phyloP scores from a whole-genome alignment of 1,139 yeast species.

The Suhomyces maxii region DNA sequence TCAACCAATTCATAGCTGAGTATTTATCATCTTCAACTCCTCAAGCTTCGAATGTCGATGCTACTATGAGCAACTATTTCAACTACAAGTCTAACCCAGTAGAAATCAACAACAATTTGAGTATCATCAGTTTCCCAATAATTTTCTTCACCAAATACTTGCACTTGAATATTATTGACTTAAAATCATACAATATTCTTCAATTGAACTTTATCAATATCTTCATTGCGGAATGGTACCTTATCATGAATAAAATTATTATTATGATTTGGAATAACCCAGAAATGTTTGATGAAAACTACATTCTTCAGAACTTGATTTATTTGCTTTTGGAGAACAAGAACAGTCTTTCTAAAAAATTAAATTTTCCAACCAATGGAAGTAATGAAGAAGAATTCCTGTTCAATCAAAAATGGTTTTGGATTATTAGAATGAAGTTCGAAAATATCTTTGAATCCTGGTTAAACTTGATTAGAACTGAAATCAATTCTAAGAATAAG shows the following conservation, averaged over 20 bases:
- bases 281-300: constrained; percentile 17
- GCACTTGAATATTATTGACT: constrained; percentile 14
- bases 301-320: constrained; percentile 17
- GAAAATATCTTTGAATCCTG: constrained; percentile 30
- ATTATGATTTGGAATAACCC: constrained; percentile 18
- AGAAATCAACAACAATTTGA: constrained; percentile 23
- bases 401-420: constrained; percentile 29
- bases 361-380: constrained; percentile 7
- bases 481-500: constrained; percentile 9
- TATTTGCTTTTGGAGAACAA: constrained; percentile 18
- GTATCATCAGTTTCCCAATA: constrained; percentile 46
- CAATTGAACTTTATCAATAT: constrained; percentile 16
- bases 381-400: constrained; percentile 20
- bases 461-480: constrained; percentile 20
- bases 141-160: constrained; percentile 37
- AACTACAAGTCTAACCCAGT: constrained; percentile 17
- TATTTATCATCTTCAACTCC: constrained; percentile 9
- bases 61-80: constrained; percentile 14
- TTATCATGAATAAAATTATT: constrained; percentile 36
- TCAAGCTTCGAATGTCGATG: constrained; percentile 23
- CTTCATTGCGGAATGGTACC: constrained; percentile 41
- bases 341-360: constrained; percentile 12
- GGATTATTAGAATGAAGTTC: constrained; percentile 26
- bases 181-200: constrained; percentile 13
- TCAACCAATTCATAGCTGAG: constrained; percentile 11